These are phyloP conservation scores for Haberlea rhodopensis DNA, from an alignment of 257 asterid genomes.

Conservation along the genomic window DNA sequence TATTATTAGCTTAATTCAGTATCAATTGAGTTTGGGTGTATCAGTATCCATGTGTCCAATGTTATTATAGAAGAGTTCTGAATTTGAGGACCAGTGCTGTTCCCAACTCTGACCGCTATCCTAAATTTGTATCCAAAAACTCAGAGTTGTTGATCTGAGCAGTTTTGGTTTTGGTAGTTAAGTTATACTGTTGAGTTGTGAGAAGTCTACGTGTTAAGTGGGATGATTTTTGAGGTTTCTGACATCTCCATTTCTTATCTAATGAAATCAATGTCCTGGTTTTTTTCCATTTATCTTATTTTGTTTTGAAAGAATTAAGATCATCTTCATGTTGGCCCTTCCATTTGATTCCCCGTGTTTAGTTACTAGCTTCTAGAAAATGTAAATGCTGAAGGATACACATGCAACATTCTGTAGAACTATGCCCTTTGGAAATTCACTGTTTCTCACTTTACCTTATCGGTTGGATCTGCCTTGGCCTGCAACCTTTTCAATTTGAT, in stretches of 20 bases:
- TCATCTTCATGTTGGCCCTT: background rate
- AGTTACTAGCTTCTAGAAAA: background rate
- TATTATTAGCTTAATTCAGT: too few species aligned
- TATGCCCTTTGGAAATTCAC: background rate
- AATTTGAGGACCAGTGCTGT: background rate
- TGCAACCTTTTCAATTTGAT: constrained; percentile 12
- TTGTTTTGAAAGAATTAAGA: background rate
- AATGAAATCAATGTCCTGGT: background rate
- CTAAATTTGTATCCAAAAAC: background rate
- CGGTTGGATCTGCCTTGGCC: constrained; percentile 13
- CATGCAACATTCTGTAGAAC: background rate
- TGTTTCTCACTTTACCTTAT: constrained; percentile 11
- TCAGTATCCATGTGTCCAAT: too few species aligned
- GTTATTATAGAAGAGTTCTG: too few species aligned
- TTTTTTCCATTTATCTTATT: background rate
- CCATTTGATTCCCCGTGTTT: background rate
- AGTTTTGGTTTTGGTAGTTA: background rate
- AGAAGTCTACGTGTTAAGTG: background rate
- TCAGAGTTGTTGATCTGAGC: background rate
- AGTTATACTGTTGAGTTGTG: background rate
- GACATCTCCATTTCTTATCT: background rate
- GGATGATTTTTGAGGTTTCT: background rate
- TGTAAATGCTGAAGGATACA: background rate
- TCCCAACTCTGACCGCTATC: background rate
- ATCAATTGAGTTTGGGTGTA: too few species aligned